A percentile compares a stretch with the other conserved stretches of the same genome.
Conservation (phyloP, 116 monocot genomes). For the Dioscorea cayenensis region DNA sequence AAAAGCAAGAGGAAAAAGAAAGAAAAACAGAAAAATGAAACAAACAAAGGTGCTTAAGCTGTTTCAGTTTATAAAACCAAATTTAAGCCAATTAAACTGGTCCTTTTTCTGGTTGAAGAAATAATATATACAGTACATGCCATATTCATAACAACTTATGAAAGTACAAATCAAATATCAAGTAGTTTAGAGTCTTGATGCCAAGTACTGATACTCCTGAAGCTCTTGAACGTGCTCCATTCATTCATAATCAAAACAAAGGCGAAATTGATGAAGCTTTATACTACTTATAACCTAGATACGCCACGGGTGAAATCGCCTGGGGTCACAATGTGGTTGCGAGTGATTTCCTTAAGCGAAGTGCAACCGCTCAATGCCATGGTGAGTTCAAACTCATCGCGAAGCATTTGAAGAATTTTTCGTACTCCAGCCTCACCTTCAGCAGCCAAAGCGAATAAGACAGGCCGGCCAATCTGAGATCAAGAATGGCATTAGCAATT, state of each 20-base stretch:
- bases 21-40: too few relatives aligned
- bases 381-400: slow-evolving; percentile 80
- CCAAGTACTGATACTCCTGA: neutral
- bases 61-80: neutral
- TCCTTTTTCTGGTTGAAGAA: neutral
- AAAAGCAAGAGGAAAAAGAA: too few relatives aligned
- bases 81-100: neutral
- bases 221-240: neutral
- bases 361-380: slow-evolving; percentile 85
- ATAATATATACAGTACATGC: neutral
- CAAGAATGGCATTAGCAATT: neutral
- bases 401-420: slow-evolving; percentile 80
- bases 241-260: neutral
- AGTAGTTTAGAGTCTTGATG: neutral
- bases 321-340: slow-evolving; percentile 65
- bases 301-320: slow-evolving; percentile 19
- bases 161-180: neutral
- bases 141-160: neutral
- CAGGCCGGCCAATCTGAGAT: slow-evolving; percentile 85
- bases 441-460: slow-evolving; percentile 72
- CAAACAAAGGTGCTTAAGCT: neutral
- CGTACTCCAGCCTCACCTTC: slow-evolving; percentile 83
- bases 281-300: slow-evolving; percentile 39
- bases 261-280: neutral
- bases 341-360: slow-evolving; percentile 70